A percentile compares a stretch with the other conserved stretches of the same genome.
Conservation (phyloP, 1,284 basidiomycete species). For the Lignosus rhinocerotis region DNA sequence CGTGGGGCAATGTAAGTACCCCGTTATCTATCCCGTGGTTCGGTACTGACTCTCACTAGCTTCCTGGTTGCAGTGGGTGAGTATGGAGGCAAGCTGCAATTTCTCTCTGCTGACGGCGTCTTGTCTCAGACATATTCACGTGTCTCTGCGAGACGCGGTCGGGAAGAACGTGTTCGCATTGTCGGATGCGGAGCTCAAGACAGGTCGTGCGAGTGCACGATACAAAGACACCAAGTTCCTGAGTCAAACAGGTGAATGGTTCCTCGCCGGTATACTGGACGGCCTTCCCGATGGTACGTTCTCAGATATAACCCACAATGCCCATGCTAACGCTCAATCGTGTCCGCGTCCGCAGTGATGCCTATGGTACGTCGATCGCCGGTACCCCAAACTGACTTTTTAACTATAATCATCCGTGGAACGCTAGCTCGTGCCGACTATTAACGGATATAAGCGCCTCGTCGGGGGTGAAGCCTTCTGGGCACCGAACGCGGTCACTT, state of each 20-base stretch:
- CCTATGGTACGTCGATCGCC: slow-evolving; percentile 24
- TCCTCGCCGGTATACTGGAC: slow-evolving; percentile 88
- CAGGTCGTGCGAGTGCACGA: slow-evolving; percentile 66
- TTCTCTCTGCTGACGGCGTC: background rate
- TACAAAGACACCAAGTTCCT: slow-evolving; percentile 84
- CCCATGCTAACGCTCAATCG: background rate
- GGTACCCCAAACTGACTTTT: background rate
- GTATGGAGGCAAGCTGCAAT: slow-evolving; percentile 23
- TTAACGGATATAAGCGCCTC: slow-evolving; percentile 97
- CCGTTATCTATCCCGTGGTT: background rate
- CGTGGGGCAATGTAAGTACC: slow-evolving; percentile 81
- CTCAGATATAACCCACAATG: background rate
- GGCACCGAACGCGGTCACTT: slow-evolving; percentile 92
- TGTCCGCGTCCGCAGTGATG: slow-evolving; percentile 37
- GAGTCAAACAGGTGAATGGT: slow-evolving; percentile 86
- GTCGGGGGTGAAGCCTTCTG: slow-evolving; percentile 94
- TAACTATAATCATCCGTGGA: background rate
- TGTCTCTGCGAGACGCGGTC: slow-evolving; percentile 73
- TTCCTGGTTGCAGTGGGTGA: slow-evolving; percentile 90
- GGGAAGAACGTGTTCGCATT: slow-evolving; percentile 84
- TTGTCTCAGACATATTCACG: slow-evolving; percentile 79
- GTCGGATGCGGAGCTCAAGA: slow-evolving; percentile 55
- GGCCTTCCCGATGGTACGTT: slow-evolving; percentile 84
- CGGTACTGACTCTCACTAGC: slow-evolving; percentile 41
- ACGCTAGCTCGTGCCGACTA: slow-evolving; percentile 83